Conservation (phyloP, 1,139 yeast genomes). For the Casaregolazyma suthepensis region DNA sequence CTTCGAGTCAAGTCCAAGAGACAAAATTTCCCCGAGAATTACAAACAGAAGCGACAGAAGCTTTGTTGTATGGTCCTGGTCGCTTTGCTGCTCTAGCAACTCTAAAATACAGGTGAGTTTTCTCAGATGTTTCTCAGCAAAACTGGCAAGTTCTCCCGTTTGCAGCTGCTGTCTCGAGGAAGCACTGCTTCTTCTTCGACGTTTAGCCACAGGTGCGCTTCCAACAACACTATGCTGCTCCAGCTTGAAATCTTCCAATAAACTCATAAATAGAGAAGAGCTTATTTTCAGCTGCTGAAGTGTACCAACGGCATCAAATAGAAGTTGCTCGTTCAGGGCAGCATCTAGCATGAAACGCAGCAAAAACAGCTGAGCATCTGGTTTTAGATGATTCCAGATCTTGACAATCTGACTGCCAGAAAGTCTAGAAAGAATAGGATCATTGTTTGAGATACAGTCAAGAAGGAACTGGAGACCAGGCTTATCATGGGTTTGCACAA, state of each 20-base stretch:
- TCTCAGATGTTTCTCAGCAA: conserved; percentile 73
- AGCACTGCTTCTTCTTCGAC: conserved; percentile 74
- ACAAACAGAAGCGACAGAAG: conserved; percentile 49
- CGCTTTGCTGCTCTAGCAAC: conserved; percentile 52
- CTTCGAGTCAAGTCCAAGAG: conserved; percentile 85
- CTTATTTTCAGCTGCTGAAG: conserved; percentile 45
- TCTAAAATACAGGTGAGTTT: conserved; percentile 77
- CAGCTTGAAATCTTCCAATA: conserved; percentile 46
- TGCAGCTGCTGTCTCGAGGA: conserved; percentile 71
- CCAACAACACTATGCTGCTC: conserved; percentile 34
- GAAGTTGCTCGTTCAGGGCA: conserved; percentile 39
- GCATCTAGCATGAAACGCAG: conserved; percentile 55
- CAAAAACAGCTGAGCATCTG: conserved; percentile 52
- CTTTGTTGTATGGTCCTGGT: conserved; percentile 44
- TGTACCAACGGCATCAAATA: conserved; percentile 53
- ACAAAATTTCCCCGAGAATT: conserved; percentile 76
- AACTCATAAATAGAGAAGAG: conserved; percentile 42
- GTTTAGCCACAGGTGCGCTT: conserved; percentile 37
- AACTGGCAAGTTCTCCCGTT: conserved; percentile 54
- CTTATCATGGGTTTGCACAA: conserved; percentile 56
- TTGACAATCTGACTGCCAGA: conserved; percentile 48
- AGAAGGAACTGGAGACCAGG: conserved; percentile 59
- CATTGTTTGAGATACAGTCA: conserved; percentile 38
- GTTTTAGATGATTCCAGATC: conserved; percentile 51
- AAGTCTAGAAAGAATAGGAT: conserved; percentile 45